phyloP scores from a whole-genome alignment of 2,329 filamentous ascomycete species.

The Rhynchosporium agropyri region DNA sequence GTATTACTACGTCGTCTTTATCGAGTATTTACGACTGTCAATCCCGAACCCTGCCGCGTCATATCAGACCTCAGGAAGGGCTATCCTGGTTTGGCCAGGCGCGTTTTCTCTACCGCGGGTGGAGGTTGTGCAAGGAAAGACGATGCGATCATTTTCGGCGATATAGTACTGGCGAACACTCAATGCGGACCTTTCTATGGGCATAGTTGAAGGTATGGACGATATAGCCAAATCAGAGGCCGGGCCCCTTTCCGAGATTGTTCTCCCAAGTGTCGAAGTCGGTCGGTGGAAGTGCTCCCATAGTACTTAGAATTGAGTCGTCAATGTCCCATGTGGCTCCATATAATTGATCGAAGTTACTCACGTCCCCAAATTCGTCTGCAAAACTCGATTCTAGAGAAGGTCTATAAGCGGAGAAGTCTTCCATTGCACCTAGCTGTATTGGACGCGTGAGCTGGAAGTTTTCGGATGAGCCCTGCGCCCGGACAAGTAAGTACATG shows the following conservation, averaged over 20 bases:
- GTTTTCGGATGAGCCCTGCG: constrained; percentile 5
- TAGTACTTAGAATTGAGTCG: constrained; percentile 5
- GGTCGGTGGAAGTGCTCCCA: constrained; percentile 14
- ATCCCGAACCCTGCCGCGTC: neutral
- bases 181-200: neutral
- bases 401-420: constrained; percentile 1
- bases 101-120: neutral
- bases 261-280: constrained; percentile 6
- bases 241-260: neutral
- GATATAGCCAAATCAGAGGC: neutral
- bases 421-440: neutral
- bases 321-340: constrained; percentile 16
- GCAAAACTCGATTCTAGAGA: constrained; percentile 4
- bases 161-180: neutral
- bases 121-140: neutral
- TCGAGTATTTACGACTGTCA: constrained; percentile 23
- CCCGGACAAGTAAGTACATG: neutral
- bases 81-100: constrained; percentile 5
- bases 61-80: neutral
- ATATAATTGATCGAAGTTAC: constrained; percentile 15
- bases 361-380: constrained; percentile 10
- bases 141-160: neutral
- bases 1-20: constrained; percentile 28
- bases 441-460: neutral
- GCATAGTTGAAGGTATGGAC: neutral